Conservation (phyloP, 129 eudicot genomes). For the Flaveria trinervia region DNA sequence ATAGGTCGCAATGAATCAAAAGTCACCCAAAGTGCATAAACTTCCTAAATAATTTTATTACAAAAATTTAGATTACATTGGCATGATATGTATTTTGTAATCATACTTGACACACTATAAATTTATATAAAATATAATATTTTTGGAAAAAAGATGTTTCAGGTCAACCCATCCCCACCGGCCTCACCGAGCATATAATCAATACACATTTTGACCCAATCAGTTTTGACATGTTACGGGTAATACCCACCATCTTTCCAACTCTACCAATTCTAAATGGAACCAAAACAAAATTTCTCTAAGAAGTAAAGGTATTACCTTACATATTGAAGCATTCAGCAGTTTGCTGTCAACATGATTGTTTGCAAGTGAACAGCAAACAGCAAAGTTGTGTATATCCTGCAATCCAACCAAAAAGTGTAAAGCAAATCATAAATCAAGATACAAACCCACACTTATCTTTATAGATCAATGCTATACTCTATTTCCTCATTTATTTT, state of each 20-base stretch:
- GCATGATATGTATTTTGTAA: neutral
- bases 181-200: neutral
- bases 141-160: neutral
- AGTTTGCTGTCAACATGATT: constrained; percentile 44
- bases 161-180: neutral
- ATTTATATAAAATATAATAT: neutral
- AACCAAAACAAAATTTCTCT: neutral
- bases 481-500: neutral
- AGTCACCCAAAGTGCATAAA: neutral
- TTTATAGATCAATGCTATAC: neutral
- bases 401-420: constrained; percentile 34
- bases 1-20: neutral
- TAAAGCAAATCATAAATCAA: constrained; percentile 11
- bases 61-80: neutral
- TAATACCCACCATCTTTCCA: neutral
- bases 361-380: constrained; percentile 42
- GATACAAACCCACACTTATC: neutral
- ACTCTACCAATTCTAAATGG: neutral
- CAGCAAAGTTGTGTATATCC: constrained; percentile 63
- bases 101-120: neutral
- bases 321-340: constrained; percentile 66
- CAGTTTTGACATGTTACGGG: neutral
- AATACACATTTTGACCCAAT: neutral
- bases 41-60: neutral
- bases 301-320: constrained; percentile 42